Evolutionary conservation across 345 rosid genomes (phyloP), one percentile per base, ranked within the genome.

Genomic region (Eucalyptus pauciflora): DNA sequence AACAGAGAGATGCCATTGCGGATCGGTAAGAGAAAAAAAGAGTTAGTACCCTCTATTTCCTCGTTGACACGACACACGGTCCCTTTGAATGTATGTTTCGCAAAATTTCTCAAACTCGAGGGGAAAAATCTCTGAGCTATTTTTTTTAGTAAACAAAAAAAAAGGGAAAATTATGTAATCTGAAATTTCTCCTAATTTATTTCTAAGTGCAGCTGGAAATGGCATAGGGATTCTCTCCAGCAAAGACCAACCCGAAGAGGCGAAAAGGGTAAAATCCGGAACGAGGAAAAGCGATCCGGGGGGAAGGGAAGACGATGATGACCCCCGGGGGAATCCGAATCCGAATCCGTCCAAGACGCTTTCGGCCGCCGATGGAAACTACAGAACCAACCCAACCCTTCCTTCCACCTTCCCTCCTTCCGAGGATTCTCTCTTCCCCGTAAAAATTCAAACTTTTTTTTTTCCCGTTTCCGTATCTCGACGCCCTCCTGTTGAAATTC

Each of bases 361-460:
- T 58, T 88, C 89, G 87, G 87, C 89, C 87, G 85, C 88, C 88
- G 88, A 31, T 54, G n/a, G 87, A 46, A 51, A n/a, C 87, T 37
- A 45, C 7, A 51, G 62, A 56, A 16, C 4, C 64, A 7, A 48
- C 86, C 46, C 50, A 41, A 41, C 13, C 13, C 71, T 81, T 41
- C 69, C 69, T 29, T 10, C 62, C 12, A 8, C 62, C 27, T 11
- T 25, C 62, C 62, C 29, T 56, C 29, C 62, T 56, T 56, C 33
- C 41, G 87, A 54, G 37, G 85, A 69, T 69, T 87, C 85, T 50
- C 85, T 29, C n/a, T 46, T 31, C 54, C 89, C 86, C 2, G 52
- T 16, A 13, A 56, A 76, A 43, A 41, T 41, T 22, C 13, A 10
- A 41, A 6, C 25, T 11, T 76, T 24, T 11, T 76, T 24, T 76